Base-by-base conservation (phyloP, 441 rosid species). In the Isatis lusitanica region DNA sequence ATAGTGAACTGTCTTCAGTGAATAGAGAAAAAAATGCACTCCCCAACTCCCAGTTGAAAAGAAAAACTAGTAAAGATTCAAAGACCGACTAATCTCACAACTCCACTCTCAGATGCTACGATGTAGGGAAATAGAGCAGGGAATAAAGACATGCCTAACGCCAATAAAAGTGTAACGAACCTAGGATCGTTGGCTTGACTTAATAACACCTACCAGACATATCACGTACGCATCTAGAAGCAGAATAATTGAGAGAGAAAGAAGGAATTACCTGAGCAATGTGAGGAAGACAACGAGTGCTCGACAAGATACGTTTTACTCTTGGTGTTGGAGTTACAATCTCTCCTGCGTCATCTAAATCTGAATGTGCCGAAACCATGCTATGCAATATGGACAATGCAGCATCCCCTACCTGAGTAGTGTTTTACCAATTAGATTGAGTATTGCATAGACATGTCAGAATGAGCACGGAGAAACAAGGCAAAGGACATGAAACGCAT, bases 311-410 rank as follows among this genome's bases (percentile, higher is more conserved):
- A 70, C 93, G 55, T 77, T 96, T 96, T 57, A 96, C 99, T 83
- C 94, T 88, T 52, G 99, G 99, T 59, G 99, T 96, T 79, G 99
- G 99, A 56, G 99, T 94, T 65, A 96, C 99, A 75, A 94, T 88
- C 87, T 96, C 99, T 80, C 99, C 99, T 62, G 99, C 99, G 78
- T 96, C 99, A 84, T 96, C 99, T 72, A 96, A 77, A 83, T 96
- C 99, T 70, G 99, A 96, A 88, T 94, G 99, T 38, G 98, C 94
- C 73, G 96, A 89, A 74, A 92, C 99, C 99, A 96, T 96, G 88
- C 93, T 86, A 76, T 92, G 98, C 80, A 96, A 78, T 77, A 96
- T 89, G 68, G 93, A 88, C 80, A 92, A 86, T 63, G 99, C 99
- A 70, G 92, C 93, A 73, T 96, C 99, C 77, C 99, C 99, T 63